phyloP scores from a whole-genome alignment of 169 alveolate species.

The Neospora caninum region DNA sequence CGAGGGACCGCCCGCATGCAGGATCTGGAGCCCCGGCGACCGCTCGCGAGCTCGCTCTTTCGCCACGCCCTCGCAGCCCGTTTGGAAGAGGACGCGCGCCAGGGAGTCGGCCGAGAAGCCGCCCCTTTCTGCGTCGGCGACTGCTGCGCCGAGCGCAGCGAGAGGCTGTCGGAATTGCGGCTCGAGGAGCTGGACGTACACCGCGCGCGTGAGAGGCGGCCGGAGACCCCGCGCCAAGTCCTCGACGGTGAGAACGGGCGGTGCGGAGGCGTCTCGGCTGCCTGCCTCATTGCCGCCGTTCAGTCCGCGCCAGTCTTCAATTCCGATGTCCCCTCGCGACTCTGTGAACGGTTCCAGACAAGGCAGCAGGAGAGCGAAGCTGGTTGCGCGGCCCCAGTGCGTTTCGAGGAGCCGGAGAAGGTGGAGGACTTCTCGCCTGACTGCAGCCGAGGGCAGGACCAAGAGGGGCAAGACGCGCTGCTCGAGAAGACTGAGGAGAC shows the following conservation, averaged over 20 bases:
- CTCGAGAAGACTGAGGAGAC: not conserved
- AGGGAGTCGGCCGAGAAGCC: not conserved
- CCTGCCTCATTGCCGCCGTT: not conserved
- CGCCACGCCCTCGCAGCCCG: not conserved
- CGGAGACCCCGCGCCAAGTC: not conserved
- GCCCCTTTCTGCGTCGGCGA: not conserved
- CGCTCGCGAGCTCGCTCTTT: not conserved
- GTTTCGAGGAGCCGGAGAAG: constrained; percentile 24
- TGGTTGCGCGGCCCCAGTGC: constrained; percentile 49
- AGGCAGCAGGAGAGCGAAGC: constrained; percentile 54
- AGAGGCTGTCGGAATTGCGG: not conserved
- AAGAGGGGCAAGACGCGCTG: constrained; percentile 53
- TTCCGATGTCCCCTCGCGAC: not conserved
- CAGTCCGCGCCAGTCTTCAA: not conserved
- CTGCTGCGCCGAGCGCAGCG: not conserved
- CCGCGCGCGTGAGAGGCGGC: constrained; percentile 9
- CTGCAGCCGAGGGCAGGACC: constrained; percentile 34
- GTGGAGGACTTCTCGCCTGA: constrained; percentile 46
- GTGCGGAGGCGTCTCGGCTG: not conserved
- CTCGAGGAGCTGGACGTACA: not conserved
- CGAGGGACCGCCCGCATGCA: too few relatives aligned
- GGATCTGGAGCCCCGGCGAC: too few relatives aligned
- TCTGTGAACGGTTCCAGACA: constrained; percentile 43
- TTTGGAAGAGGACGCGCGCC: not conserved
- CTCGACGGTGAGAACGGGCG: not conserved